phyloP scores from a whole-genome alignment of 2,329 filamentous ascomycete species.

The Aspergillus bombycis region DNA sequence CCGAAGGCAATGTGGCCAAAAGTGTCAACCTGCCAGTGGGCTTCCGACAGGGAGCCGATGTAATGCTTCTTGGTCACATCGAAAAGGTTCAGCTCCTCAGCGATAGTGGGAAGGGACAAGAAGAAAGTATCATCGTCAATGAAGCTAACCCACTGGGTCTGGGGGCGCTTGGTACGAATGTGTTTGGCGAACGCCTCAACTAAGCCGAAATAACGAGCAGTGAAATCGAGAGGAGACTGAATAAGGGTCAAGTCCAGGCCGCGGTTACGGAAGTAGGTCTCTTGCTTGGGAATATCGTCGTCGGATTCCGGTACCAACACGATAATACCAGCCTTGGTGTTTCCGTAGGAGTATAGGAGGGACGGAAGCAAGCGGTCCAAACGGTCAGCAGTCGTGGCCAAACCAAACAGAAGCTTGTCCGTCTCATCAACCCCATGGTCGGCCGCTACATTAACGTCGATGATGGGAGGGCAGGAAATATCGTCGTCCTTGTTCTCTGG shows the following conservation, averaged over 20 bases:
- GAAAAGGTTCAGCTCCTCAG: slow-evolving; percentile 43
- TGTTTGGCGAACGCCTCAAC: slow-evolving; percentile 44
- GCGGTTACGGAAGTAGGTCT: slow-evolving; percentile 46
- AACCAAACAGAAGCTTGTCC: slow-evolving; percentile 45
- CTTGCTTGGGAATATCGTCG: slow-evolving; percentile 42
- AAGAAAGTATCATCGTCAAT: slow-evolving; percentile 51
- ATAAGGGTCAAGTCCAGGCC: slow-evolving; percentile 45
- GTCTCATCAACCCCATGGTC: slow-evolving; percentile 45
- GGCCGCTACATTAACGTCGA: slow-evolving; percentile 45
- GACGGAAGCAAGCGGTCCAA: slow-evolving; percentile 45
- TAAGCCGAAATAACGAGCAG: slow-evolving; percentile 48
- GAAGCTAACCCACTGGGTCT: slow-evolving; percentile 47
- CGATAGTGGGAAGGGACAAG: slow-evolving; percentile 42
- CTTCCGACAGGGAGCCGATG: slow-evolving; percentile 48
- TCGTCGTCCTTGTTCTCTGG: slow-evolving; percentile 34
- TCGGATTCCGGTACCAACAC: slow-evolving; percentile 47
- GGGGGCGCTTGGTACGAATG: slow-evolving; percentile 42
- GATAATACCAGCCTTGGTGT: slow-evolving; percentile 44
- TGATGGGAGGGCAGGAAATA: slow-evolving; percentile 43
- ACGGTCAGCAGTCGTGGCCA: slow-evolving; percentile 48
- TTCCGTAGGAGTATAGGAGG: slow-evolving; percentile 47
- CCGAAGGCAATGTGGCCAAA: slow-evolving; percentile 50
- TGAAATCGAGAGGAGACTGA: slow-evolving; percentile 45
- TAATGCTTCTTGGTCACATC: slow-evolving; percentile 46
- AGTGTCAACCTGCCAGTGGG: slow-evolving; percentile 47